Conservation (phyloP, 257 asterid species). For the Leonotis leonurus region DNA sequence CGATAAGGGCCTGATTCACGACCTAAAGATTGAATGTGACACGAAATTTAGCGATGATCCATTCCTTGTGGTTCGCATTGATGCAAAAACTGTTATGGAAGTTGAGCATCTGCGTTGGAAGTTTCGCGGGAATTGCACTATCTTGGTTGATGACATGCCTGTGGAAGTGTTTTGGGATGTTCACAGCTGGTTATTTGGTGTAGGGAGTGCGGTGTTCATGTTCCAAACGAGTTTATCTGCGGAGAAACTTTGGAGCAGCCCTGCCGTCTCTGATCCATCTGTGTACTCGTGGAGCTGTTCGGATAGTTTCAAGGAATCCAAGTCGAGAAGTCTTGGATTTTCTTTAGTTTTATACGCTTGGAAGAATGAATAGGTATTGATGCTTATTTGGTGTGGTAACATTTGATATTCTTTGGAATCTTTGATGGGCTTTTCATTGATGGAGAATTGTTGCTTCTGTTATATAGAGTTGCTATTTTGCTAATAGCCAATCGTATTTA, state of each 20-base stretch:
- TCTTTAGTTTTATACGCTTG: constrained; percentile 68
- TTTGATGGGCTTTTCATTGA: background rate
- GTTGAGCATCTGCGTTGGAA: constrained; percentile 75
- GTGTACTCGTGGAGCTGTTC: constrained; percentile 42
- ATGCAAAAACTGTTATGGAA: constrained; percentile 56
- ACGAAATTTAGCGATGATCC: constrained; percentile 40
- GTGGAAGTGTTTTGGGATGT: constrained; percentile 92
- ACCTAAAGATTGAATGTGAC: constrained; percentile 64
- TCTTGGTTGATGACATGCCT: constrained; percentile 64
- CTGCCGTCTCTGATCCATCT: constrained; percentile 27
- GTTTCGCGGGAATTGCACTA: constrained; percentile 66
- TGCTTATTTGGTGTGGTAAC: constrained; percentile 19
- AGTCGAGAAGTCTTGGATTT: constrained; percentile 46
- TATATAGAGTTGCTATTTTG: background rate
- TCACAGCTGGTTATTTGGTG: constrained; percentile 71
- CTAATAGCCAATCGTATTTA: background rate
- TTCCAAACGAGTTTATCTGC: constrained; percentile 47
- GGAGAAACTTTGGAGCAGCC: constrained; percentile 45
- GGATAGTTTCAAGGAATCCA: constrained; percentile 33
- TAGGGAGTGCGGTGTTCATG: constrained; percentile 74
- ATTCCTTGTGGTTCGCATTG: constrained; percentile 51
- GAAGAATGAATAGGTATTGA: constrained; percentile 54
- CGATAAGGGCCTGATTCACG: constrained; percentile 61
- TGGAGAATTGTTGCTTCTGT: background rate
- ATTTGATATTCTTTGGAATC: background rate